Percentiles rank a stretch among this genome's conserved stretches.
Conservation (phyloP, 1,284 basidiomycete genomes). For the Leccinum griseonigrum region DNA sequence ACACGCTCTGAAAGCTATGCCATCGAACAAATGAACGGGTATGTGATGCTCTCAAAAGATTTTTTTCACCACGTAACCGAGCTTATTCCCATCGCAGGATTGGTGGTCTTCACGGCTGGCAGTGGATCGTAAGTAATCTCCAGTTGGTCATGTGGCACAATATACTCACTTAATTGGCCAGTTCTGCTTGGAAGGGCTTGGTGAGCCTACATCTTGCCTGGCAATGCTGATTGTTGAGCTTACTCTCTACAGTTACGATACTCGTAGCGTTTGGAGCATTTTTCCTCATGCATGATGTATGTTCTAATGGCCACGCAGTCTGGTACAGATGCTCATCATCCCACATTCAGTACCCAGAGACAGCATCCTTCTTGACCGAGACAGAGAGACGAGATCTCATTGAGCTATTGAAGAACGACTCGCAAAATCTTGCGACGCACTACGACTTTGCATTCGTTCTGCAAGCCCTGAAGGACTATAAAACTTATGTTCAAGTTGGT, state of each 20-base stretch:
- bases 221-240: not conserved
- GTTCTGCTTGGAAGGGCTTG: constrained; percentile 36
- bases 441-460: constrained; percentile 39
- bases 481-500: constrained; percentile 42
- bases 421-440: constrained; percentile 33
- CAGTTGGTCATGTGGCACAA: not conserved
- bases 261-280: constrained; percentile 37
- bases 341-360: constrained; percentile 42
- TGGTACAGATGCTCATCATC: constrained; percentile 1
- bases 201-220: constrained; percentile 9
- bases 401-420: constrained; percentile 40
- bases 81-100: constrained; percentile 20
- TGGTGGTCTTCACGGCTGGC: constrained; percentile 42
- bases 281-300: constrained; percentile 45
- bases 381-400: constrained; percentile 36
- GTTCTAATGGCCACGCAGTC: constrained; percentile 7
- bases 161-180: constrained; percentile 13
- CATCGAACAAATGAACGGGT: constrained; percentile 40
- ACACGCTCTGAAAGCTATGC: constrained; percentile 22
- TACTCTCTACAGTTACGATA: constrained; percentile 31
- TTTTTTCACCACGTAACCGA: not conserved
- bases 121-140: constrained; percentile 46
- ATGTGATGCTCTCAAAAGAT: constrained; percentile 3
- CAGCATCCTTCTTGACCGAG: constrained; percentile 44
- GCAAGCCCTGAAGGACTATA: constrained; percentile 44